phyloP scores from a whole-genome alignment of 2,329 filamentous ascomycete species.

The Exophiala sp. region DNA sequence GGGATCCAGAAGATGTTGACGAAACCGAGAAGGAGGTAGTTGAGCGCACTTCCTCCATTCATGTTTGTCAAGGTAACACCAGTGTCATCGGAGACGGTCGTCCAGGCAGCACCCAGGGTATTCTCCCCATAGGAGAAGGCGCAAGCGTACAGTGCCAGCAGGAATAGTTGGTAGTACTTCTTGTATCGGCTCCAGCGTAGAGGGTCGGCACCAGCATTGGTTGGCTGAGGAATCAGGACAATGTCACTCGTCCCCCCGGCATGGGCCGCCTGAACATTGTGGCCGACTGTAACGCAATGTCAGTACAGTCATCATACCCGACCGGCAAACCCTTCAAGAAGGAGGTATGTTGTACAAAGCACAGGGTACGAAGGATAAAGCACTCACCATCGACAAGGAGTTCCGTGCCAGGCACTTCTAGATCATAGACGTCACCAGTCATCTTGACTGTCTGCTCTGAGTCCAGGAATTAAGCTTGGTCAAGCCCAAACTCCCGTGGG shows the following conservation, averaged over 20 bases:
- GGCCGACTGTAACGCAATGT: conserved; percentile 18
- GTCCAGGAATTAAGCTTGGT: not conserved
- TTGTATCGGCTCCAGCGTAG: conserved; percentile 37
- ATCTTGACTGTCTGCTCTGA: not conserved
- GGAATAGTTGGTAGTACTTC: conserved; percentile 40
- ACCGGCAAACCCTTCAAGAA: not conserved
- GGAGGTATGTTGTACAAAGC: no score
- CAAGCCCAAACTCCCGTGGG: no score
- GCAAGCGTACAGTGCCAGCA: conserved; percentile 41
- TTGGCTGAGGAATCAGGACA: conserved; percentile 35
- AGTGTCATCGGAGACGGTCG: conserved; percentile 39
- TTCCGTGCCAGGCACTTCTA: conserved; percentile 36
- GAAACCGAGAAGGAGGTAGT: conserved; percentile 41
- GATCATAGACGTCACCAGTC: conserved; percentile 6
- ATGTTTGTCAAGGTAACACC: conserved; percentile 39
- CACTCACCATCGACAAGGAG: conserved; percentile 33
- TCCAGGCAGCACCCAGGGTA: conserved; percentile 42
- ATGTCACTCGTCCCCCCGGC: conserved; percentile 30
- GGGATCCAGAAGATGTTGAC: conserved; percentile 44
- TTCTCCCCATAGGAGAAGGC: conserved; percentile 42
- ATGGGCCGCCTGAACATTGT: conserved; percentile 27
- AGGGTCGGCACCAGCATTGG: conserved; percentile 32
- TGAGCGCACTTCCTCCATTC: conserved; percentile 41
- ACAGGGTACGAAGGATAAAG: not conserved
- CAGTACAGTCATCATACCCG: not conserved